A percentile compares a stretch with the other conserved stretches of the same genome.
Conservation (phyloP, 2,329 filamentous ascomycete species). For the Fusarium citri region DNA sequence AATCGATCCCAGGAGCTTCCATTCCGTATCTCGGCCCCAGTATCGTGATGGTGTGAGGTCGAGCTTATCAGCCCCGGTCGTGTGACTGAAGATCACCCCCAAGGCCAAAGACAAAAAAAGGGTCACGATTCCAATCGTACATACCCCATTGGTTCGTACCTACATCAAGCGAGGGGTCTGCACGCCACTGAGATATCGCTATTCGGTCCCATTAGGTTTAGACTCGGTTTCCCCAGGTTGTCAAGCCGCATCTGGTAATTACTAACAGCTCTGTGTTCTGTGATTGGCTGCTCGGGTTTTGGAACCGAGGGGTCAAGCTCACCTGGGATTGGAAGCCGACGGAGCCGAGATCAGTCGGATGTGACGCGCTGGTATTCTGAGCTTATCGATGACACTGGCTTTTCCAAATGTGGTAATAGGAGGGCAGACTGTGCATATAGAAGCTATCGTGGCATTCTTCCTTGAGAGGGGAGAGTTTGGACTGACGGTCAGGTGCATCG, state of each 20-base stretch:
- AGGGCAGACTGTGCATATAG: constrained; percentile 7
- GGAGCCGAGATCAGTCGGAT: background rate
- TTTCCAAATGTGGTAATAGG: constrained; percentile 1
- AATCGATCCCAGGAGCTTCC: background rate
- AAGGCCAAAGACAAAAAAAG: background rate
- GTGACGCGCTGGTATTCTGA: constrained; percentile 1
- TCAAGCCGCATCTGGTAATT: constrained; percentile 11
- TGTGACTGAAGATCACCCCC: constrained; percentile 8
- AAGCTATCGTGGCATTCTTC: constrained; percentile 1
- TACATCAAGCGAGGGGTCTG: background rate
- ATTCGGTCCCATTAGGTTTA: constrained; percentile 3
- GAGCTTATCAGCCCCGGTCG: constrained; percentile 1
- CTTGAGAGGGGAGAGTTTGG: background rate
- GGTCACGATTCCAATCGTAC: constrained; percentile 1
- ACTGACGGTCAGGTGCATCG: background rate
- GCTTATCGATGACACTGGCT: background rate
- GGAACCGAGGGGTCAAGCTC: background rate
- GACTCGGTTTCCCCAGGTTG: constrained; percentile 1
- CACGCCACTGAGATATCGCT: background rate
- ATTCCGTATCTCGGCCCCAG: background rate
- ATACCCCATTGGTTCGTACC: constrained; percentile 1
- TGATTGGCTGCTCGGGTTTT: constrained; percentile 5
- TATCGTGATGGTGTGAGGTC: constrained; percentile 6
- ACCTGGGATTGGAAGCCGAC: constrained; percentile 1
- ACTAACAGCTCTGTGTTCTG: background rate